Base-by-base conservation (phyloP, 805 yeast genomes). In the Metschnikowia matae region DNA sequence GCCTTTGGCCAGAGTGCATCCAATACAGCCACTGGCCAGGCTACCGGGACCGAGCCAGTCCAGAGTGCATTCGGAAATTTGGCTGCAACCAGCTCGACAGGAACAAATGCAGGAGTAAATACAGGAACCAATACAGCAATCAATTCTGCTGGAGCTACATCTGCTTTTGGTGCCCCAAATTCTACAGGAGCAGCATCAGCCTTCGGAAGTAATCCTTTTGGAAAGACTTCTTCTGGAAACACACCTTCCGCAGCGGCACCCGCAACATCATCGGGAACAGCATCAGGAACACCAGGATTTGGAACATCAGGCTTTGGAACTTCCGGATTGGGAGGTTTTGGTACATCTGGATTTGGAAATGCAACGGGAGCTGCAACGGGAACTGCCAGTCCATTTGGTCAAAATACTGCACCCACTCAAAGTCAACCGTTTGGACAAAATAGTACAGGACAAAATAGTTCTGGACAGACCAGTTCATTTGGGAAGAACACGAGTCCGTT, bases 51-150 rank as follows among this genome's bases (percentile, higher is more conserved):
- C 7, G 18, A 39, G 26, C 11, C 42, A 3, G 38, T 23, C 1
- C n/a, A 32, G 14, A 8, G 50, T 15, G 54, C 60, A 23, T 62
- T 60, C 50, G 65, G 65, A 11, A 20, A 11, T 20, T 26, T 11
- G 40, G 20, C 15, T 14, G 17, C 14, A 21, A 10, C 43, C 17
- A 34, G 15, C 29, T 8, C 11, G 29, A 26, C 29, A 26, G 29
- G 29, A 26, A 26, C 29, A 26, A 26, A 26, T 23, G 29, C 29
- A 23, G 29, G 10, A 23, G 3, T 4, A 23, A 23, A 26, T 26
- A 11, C 29, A 7, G 29, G 29, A 26, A 26, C 11, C 4, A 26
- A 8, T 10, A 8, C 29, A 26, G 29, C 29, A 26, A 26, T 11
- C 4, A 26, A 26, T 26, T 26, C 29, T 26, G 4, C 29, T 26